phyloP scores from a whole-genome alignment of 495 filamentous ascomycete genomes.

The Hypoxylon lienhwacheense region DNA sequence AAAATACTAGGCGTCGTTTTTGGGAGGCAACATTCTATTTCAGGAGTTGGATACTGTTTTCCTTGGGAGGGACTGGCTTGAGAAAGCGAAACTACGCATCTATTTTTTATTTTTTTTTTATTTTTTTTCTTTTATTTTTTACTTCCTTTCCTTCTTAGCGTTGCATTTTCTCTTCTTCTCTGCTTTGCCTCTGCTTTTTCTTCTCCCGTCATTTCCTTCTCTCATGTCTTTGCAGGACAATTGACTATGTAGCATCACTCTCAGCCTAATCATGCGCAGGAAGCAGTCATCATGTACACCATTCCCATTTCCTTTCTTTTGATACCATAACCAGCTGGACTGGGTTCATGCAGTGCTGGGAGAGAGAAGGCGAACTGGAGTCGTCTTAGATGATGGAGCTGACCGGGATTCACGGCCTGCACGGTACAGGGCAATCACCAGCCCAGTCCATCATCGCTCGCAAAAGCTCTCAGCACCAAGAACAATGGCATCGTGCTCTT shows the following conservation, averaged over 20 bases:
- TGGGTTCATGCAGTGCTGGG: conserved; percentile 14
- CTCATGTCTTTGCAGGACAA: conserved; percentile 20
- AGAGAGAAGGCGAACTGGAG: conserved; percentile 16
- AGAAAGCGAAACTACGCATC: background rate
- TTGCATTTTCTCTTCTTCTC: conserved; percentile 1
- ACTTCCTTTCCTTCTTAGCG: background rate
- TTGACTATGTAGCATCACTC: conserved; percentile 11
- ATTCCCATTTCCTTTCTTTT: conserved; percentile 10
- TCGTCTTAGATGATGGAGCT: conserved; percentile 7
- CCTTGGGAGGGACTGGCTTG: conserved; percentile 8
- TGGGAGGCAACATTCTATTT: conserved; percentile 12
- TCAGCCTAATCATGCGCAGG: conserved; percentile 25
- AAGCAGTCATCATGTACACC: conserved; percentile 23
- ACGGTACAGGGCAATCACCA: conserved; percentile 13
- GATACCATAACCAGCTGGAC: conserved; percentile 20
- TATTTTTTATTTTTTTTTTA: background rate
- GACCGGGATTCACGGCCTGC: conserved; percentile 19
- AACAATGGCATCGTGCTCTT: conserved; percentile 15
- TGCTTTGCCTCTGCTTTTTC: background rate
- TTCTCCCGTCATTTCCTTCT: conserved; percentile 15
- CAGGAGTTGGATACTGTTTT: conserved; percentile 5
- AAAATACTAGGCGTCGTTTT: conserved; percentile 33
- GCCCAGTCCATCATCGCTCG: background rate
- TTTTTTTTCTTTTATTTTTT: conserved; percentile 4
- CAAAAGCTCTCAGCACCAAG: conserved; percentile 5